These are phyloP conservation scores for Cyclostephanos invisitatus DNA, from an alignment of 108 stramenopile genomes.

Conservation along the genomic window DNA sequence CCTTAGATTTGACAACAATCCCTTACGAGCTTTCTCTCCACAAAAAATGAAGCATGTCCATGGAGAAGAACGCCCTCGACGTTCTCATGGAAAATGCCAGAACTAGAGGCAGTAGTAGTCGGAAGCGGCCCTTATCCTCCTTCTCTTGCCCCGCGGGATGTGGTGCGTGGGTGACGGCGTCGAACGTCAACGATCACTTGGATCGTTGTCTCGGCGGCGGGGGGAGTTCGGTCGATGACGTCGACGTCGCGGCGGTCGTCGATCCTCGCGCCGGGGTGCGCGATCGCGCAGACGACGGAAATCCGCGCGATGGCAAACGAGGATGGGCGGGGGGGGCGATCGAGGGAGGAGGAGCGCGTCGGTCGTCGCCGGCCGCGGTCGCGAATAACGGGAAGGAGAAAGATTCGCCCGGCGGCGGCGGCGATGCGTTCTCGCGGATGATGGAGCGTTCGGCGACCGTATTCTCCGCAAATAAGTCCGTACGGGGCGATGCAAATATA, in stretches of 20 bases:
- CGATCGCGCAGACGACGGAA: neutral
- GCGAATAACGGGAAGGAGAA: neutral
- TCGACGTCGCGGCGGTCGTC: neutral
- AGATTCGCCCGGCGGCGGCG: neutral
- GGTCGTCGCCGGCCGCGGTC: neutral
- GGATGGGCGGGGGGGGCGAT: neutral
- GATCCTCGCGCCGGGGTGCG: neutral
- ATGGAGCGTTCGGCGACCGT: constrained; percentile 55
- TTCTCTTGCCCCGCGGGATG: constrained; percentile 35
- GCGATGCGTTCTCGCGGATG: constrained; percentile 32
- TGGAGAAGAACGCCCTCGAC: constrained; percentile 8
- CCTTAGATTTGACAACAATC: too few relatives aligned
- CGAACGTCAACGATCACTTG: constrained; percentile 27
- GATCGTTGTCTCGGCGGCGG: constrained; percentile 20
- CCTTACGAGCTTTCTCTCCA: too few relatives aligned
- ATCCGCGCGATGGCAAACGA: neutral
- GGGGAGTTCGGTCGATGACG: neutral
- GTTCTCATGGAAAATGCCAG: constrained; percentile 10
- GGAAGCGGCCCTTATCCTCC: constrained; percentile 2
- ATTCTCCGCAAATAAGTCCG: constrained; percentile 26
- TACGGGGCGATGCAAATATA: neutral
- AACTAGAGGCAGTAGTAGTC: neutral
- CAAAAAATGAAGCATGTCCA: neutral
- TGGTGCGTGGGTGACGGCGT: constrained; percentile 18
- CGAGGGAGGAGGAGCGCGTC: neutral